These are phyloP conservation scores for Magnaporthiopsis poae DNA, from an alignment of 2,329 filamentous ascomycete species.

Conservation along the genomic window DNA sequence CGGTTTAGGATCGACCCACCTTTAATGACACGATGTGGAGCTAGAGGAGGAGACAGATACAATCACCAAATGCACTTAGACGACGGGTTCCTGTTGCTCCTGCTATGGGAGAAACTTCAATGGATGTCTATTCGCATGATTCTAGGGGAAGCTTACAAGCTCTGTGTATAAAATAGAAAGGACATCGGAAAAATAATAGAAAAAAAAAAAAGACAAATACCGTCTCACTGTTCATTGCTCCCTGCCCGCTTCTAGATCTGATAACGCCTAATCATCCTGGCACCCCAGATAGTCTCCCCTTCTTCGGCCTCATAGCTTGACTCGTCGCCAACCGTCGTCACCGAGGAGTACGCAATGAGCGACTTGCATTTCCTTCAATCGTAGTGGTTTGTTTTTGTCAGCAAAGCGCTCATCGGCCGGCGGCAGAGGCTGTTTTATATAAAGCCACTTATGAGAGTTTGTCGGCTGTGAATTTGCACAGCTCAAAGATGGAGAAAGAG, in stretches of 20 bases:
- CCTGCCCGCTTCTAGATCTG: neutral
- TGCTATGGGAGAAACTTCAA: neutral
- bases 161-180: neutral
- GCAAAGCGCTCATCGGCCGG: neutral
- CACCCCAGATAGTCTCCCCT: conserved; percentile 32
- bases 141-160: neutral
- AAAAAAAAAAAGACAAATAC: neutral
- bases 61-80: neutral
- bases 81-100: neutral
- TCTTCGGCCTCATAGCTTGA: conserved; percentile 35
- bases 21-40: neutral
- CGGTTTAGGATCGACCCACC: neutral
- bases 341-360: conserved; percentile 34
- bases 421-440: neutral
- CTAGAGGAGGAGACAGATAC: neutral
- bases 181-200: neutral
- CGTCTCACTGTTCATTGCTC: conserved; percentile 18
- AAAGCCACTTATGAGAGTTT: too few relatives aligned
- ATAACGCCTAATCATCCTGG: conserved; percentile 24
- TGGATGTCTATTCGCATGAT: neutral
- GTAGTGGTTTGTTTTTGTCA: neutral
- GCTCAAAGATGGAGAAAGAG: too few relatives aligned
- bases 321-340: conserved; percentile 35
- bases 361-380: conserved; percentile 28
- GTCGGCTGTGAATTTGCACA: too few relatives aligned